phyloP scores from a whole-genome alignment of 371 early-diverging fungal species.

The Syncephalastrum contaminatum region DNA sequence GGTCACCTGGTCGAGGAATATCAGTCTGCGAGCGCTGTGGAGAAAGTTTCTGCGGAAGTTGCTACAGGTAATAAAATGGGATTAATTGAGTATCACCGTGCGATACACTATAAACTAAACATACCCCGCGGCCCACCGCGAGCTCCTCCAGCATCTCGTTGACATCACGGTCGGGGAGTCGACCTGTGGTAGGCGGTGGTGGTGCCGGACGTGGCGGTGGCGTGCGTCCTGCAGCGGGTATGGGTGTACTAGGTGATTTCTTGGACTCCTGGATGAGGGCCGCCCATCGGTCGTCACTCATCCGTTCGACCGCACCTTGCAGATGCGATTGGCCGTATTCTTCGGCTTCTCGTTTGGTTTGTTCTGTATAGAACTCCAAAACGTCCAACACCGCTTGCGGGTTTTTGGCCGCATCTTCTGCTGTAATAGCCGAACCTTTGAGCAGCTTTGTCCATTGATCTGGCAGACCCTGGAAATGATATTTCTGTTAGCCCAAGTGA shows the following conservation, averaged over 20 bases:
- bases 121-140: constrained; percentile 8
- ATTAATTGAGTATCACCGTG: background rate
- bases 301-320: constrained; percentile 41
- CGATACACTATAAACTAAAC: background rate
- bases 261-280: constrained; percentile 28
- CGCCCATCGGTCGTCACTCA: constrained; percentile 49
- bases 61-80: constrained; percentile 2
- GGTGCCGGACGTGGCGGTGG: constrained; percentile 26
- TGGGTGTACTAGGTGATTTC: constrained; percentile 8
- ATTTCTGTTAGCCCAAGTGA: background rate
- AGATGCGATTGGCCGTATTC: constrained; percentile 33
- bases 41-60: constrained; percentile 10
- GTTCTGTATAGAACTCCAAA: constrained; percentile 91
- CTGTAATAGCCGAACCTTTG: constrained; percentile 84
- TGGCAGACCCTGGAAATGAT: constrained; percentile 71
- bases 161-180: constrained; percentile 16
- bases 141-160: constrained; percentile 29
- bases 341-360: constrained; percentile 49
- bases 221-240: constrained; percentile 9
- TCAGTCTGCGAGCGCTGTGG: constrained; percentile 9
- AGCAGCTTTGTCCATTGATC: constrained; percentile 87
- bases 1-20: constrained; percentile 11
- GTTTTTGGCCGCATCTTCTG: constrained; percentile 90
- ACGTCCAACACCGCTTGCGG: constrained; percentile 95
- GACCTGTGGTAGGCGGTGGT: constrained; percentile 15